phyloP scores from a whole-genome alignment of 2,329 filamentous ascomycete species.

The Neofusicoccum ribis region DNA sequence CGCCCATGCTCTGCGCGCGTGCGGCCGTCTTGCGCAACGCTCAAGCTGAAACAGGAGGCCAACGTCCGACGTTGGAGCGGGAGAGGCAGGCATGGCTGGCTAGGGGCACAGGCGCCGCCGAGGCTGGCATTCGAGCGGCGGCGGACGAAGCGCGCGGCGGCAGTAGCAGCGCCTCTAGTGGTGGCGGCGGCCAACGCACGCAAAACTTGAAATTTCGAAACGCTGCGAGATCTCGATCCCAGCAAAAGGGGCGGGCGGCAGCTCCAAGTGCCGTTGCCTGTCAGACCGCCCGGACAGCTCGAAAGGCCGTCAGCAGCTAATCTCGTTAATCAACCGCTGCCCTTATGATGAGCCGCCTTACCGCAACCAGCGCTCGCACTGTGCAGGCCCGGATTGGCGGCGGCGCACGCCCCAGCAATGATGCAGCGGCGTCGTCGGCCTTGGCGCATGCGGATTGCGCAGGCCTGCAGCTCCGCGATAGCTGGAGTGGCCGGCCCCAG shows the following conservation, averaged over 20 bases:
- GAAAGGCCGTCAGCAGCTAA: constrained; percentile 7
- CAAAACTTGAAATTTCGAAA: constrained; percentile 14
- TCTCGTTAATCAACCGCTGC: constrained; percentile 17
- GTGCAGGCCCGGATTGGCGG: constrained; percentile 10
- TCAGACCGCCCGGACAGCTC: constrained; percentile 4
- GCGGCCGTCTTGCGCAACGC: constrained; percentile 14
- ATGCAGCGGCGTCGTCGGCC: constrained; percentile 14
- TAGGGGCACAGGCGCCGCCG: background rate
- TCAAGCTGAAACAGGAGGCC: constrained; percentile 20
- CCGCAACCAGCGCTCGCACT: constrained; percentile 5
- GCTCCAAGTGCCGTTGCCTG: constrained; percentile 4
- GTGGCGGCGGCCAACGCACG: background rate
- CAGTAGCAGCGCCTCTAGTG: background rate
- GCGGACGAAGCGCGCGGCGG: background rate
- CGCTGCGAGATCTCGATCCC: constrained; percentile 3
- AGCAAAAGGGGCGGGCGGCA: constrained; percentile 2
- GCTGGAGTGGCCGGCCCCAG: background rate
- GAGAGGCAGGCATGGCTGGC: background rate
- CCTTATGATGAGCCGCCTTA: constrained; percentile 14
- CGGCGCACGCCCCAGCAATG: constrained; percentile 15
- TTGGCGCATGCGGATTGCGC: constrained; percentile 15
- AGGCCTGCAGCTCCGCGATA: constrained; percentile 1
- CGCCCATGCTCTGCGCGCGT: background rate
- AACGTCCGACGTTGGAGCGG: constrained; percentile 6
- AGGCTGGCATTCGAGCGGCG: background rate